Evolutionary conservation across 2,329 filamentous ascomycete species (phyloP).

Genomic region (Aureobasidium sp.): DNA sequence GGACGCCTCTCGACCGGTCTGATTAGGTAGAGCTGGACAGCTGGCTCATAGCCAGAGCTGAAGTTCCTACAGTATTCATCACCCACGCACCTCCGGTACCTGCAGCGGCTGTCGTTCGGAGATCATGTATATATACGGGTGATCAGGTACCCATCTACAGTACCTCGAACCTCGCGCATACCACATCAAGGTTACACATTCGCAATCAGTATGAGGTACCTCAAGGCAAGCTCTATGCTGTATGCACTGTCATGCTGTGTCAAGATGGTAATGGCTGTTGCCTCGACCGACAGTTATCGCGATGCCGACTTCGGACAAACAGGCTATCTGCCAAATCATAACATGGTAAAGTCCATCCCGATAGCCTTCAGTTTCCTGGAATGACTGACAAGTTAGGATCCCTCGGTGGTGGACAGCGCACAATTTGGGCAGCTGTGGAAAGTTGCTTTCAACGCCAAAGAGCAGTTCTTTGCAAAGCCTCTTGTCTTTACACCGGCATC

Average conservation of each 20-base stretch:
- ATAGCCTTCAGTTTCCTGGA: neutral
- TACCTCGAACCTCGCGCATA: too few species aligned
- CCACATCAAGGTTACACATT: too few species aligned
- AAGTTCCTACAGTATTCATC: too few species aligned
- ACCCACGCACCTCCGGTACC: too few species aligned
- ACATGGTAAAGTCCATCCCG: neutral
- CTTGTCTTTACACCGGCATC: neutral
- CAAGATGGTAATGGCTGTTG: neutral
- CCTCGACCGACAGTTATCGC: constrained; percentile 17
- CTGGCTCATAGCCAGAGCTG: too few species aligned
- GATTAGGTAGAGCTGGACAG: too few species aligned
- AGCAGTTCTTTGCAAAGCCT: neutral
- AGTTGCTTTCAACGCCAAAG: neutral
- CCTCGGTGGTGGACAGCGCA: neutral
- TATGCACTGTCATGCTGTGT: neutral
- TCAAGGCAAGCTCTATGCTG: neutral
- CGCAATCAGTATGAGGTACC: neutral
- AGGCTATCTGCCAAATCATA: constrained; percentile 13
- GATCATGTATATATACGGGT: too few species aligned
- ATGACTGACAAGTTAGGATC: neutral
- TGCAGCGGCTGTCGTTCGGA: too few species aligned
- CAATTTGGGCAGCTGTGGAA: neutral
- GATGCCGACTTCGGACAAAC: constrained; percentile 20
- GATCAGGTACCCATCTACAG: too few species aligned
- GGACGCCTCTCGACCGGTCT: too few species aligned